Base-by-base conservation (phyloP, 1,284 basidiomycete species). In the Vanrija humicola region DNA sequence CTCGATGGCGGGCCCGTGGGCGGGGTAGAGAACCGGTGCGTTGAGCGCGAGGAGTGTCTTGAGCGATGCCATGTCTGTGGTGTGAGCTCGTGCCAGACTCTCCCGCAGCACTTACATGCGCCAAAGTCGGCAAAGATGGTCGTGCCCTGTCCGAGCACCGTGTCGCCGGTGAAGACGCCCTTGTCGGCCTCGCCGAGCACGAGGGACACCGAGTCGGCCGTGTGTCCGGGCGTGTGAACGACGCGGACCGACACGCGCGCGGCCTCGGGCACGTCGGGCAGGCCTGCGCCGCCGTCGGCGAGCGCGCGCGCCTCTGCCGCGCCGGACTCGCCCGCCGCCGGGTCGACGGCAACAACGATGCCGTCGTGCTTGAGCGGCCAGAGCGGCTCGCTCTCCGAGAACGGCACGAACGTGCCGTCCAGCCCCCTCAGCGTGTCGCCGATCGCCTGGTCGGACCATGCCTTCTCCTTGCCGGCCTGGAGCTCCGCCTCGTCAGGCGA, bases 191-290 rank as follows among this genome's bases (percentile, higher is more conserved):
- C 49, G 12, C 49, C 52, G 82, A 89, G 77, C 59, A 85, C 79
- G 45, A 93, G 77, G 50, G 82, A 87, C 64, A 95, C 83, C 6
- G 90, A 94, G 73, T 98, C 94, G 38, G 79, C 69, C 0, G 94
- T 97, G 69, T 98, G 95, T 0, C 94, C 95, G 0, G 94, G 95
- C 0, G 91, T 88, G 68, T 90, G 86, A 0, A 97, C 64, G 16
- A 95, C 83, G 25, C 80, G 80, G 15, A 92, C 67, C 21, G 76
- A 48, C 45, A 68, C 70, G 29, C 67, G 50, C 3, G 65, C 65
- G 8, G 69, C 62, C 50, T 70, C 69, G 7, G 69, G 68, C 1
- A 72, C 68, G 34, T 72, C 64, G 43, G 64, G 66, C 69, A 9
- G 28, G 28, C 28, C 6, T 10, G 21, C 21, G 2, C 28, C 40